Evolutionary conservation across 2,329 filamentous ascomycete genomes (phyloP).

Genomic region (Zymoseptoria passerinii): DNA sequence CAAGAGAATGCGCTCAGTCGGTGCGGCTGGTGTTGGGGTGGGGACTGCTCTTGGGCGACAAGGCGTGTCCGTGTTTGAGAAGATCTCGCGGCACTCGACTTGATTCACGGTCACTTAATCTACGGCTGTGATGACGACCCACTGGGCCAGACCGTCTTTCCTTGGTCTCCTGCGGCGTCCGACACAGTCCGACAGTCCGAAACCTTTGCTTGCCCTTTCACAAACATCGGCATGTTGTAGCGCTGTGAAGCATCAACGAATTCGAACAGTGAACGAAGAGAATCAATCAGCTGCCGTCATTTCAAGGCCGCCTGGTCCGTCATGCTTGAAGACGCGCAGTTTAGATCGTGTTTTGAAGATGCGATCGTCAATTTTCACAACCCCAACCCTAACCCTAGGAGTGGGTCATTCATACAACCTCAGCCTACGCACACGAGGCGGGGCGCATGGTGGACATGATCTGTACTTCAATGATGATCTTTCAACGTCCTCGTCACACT

Average conservation of each 20-base stretch:
- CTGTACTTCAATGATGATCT: too few species aligned
- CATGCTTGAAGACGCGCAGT: too few species aligned
- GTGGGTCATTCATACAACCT: neutral
- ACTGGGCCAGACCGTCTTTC: neutral
- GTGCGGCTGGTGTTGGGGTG: constrained; percentile 58
- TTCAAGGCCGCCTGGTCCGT: too few species aligned
- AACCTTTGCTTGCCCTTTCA: too few species aligned
- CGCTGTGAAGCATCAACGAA: too few species aligned
- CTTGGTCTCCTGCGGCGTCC: neutral
- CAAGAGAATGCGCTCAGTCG: constrained; percentile 56
- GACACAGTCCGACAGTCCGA: neutral
- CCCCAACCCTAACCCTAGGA: neutral
- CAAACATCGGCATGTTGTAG: too few species aligned
- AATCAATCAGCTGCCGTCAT: too few species aligned
- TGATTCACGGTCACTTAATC: neutral
- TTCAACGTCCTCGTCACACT: constrained; percentile 7
- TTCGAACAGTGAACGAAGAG: too few species aligned
- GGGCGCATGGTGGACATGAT: too few species aligned
- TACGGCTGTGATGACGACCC: neutral
- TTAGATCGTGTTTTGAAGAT: neutral
- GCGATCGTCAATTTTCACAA: neutral
- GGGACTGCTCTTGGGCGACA: constrained; percentile 60
- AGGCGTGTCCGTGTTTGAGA: constrained; percentile 54
- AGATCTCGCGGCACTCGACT: constrained; percentile 36
- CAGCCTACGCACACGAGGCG: too few species aligned